Conservation (phyloP, 805 yeast genomes). For the Saccharomycopsis sp. region DNA sequence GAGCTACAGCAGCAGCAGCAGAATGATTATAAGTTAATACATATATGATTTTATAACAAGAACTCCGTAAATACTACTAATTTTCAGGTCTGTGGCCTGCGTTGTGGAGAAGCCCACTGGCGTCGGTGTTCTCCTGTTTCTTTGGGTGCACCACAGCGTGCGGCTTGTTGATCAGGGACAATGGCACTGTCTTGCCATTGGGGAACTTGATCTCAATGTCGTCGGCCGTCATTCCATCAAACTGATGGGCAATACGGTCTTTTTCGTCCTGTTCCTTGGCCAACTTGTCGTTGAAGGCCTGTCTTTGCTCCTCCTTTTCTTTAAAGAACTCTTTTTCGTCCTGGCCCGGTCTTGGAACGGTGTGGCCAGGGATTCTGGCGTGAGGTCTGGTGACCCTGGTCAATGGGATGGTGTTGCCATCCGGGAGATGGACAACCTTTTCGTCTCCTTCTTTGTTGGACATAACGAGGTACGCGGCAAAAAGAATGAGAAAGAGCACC, state of each 20-base stretch:
- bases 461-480: no score
- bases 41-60: no score
- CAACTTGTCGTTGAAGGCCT: not conserved
- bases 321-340: slow-evolving; percentile 7
- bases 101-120: slow-evolving; percentile 9
- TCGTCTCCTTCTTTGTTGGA: not conserved
- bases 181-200: slow-evolving; percentile 17
- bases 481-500: no score
- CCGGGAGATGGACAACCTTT: slow-evolving; percentile 12
- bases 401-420: slow-evolving; percentile 17
- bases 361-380: slow-evolving; percentile 16
- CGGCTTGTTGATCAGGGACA: slow-evolving; percentile 15
- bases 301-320: slow-evolving; percentile 1
- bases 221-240: slow-evolving; percentile 1
- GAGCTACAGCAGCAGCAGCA: no score
- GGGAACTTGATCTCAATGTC: slow-evolving; percentile 8
- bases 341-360: slow-evolving; percentile 10
- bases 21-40: no score
- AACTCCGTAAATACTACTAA: no score
- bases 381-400: slow-evolving; percentile 14
- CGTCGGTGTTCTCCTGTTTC: not conserved
- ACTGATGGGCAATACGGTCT: not conserved
- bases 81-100: slow-evolving; percentile 14
- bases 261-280: slow-evolving; percentile 1
- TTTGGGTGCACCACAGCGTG: slow-evolving; percentile 11